Evolutionary conservation across 2,329 filamentous ascomycete species (phyloP).

Genomic region (Venturia nashicola): DNA sequence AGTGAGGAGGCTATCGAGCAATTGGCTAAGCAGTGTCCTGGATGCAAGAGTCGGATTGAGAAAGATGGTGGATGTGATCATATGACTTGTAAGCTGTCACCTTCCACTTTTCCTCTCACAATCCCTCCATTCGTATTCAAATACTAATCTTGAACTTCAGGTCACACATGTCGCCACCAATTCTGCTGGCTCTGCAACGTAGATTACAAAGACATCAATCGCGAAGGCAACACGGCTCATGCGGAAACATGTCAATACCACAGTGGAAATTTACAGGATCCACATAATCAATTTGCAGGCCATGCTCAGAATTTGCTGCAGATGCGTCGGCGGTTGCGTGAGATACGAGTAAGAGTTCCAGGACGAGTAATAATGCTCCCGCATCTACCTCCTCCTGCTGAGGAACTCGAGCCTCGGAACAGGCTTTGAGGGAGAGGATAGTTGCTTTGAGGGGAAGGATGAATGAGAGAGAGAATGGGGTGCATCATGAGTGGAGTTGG

Average conservation of each 20-base stretch:
- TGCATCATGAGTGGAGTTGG: no score
- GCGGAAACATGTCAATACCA: not conserved
- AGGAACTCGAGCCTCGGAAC: no score
- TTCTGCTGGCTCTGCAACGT: constrained; percentile 4
- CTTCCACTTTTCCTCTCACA: not conserved
- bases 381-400: no score
- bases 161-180: not conserved
- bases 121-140: not conserved
- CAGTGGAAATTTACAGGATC: not conserved
- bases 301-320: no score
- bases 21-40: not conserved
- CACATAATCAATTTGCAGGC: not conserved
- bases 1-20: not conserved
- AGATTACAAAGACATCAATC: constrained; percentile 1
- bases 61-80: constrained; percentile 6
- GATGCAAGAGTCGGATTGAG: not conserved
- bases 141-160: not conserved
- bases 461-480: no score
- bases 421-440: no score
- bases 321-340: no score
- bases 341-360: no score
- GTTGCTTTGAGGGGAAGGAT: no score
- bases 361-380: no score
- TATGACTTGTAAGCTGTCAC: constrained; percentile 4
- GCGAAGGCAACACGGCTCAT: constrained; percentile 1